Conservation (phyloP, 2,329 filamentous ascomycete species). For the Aspergillus thermomutatus region DNA sequence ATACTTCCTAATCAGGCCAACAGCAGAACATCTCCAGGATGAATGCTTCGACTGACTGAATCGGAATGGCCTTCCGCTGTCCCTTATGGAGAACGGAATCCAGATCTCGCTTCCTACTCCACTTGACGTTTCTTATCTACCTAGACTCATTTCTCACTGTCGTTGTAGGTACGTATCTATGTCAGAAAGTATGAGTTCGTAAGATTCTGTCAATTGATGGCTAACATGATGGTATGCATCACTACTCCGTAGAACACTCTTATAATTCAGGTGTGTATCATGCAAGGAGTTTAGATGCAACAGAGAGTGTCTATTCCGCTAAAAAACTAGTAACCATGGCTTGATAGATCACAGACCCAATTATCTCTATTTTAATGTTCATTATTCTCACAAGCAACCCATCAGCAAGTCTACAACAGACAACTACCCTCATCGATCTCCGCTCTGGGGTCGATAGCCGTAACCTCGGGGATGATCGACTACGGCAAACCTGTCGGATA, state of each 20-base stretch:
- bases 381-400: background rate
- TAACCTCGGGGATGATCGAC: conserved; percentile 18
- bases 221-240: no score
- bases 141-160: background rate
- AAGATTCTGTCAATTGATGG: background rate
- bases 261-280: background rate
- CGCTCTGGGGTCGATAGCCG: background rate
- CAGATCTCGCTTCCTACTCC: background rate
- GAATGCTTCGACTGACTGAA: background rate
- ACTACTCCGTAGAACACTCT: no score
- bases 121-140: background rate
- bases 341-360: background rate
- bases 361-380: background rate
- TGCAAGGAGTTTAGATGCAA: background rate
- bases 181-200: background rate
- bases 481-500: conserved; percentile 16
- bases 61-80: background rate
- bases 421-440: background rate
- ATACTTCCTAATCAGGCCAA: background rate
- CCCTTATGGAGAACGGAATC: background rate
- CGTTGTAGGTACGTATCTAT: background rate
- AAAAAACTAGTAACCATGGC: background rate
- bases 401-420: no score
- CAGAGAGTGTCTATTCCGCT: no score
- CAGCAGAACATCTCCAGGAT: background rate